Evolutionary conservation across 306 rosid species (phyloP), one percentile per base, ranked within the genome.

Genomic region (Delonix regia): DNA sequence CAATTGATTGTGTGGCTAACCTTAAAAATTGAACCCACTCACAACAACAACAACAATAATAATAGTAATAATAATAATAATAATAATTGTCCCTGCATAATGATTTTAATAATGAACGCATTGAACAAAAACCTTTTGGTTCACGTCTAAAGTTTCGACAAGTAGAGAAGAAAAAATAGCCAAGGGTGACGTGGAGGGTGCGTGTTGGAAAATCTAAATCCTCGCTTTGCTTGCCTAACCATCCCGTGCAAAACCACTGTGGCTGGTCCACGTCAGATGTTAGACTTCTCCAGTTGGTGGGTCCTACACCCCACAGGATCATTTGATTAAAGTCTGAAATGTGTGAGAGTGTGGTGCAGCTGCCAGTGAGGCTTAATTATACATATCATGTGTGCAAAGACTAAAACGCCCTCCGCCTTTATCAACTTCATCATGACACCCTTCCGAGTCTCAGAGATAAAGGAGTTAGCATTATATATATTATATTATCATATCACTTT

Each of bases 281-380:
- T 71, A 47, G 70, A 77, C 70, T 71, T 82, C 49, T 71, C 63
- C n/a, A n/a, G 55, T 76, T 76, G 70, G 71, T 14, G 75, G 85
- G 85, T 45, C 82, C 85, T n/a, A n/a, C 69, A 24, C 4, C 7
- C 2, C 14, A 52, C 64, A 27, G 60, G 9, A 21, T 66, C 33
- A 19, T 66, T 66, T 66, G 51, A 82, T 61, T 76, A 52, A 30
- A 82, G 34, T 77, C 63, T 71, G 63, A 71, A 70, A 51, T 75
- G 18, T 81, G 61, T 22, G 13, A 24, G 56, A 33, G 48, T 36
- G 45, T 27, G 63, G 75, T 72, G 79, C 71, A 71, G 70, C 30
- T 64, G 71, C 76, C 82, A 77, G 79, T n/a, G 66, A 44, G 39
- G 65, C 65, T 34, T 72, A 47, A 63, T 72, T 5, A 51, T 45